phyloP scores from a whole-genome alignment of 306 rosid species.

The Lagenaria siceraria region DNA sequence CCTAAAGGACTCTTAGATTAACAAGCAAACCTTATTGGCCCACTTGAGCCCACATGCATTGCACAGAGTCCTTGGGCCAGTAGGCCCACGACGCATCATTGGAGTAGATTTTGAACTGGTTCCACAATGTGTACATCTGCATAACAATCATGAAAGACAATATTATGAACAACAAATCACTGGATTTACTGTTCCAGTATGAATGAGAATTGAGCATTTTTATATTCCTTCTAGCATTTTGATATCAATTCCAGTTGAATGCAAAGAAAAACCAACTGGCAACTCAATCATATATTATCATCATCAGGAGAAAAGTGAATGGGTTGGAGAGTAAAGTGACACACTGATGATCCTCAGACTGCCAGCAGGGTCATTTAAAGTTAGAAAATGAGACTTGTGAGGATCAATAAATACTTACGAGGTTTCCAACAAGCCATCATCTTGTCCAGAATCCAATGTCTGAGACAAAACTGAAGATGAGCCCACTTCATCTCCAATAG shows the following conservation, averaged over 20 bases:
- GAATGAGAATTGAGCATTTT: not conserved
- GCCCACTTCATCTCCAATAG: slow-evolving; percentile 27
- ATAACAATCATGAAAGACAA: not conserved
- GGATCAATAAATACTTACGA: slow-evolving; percentile 19
- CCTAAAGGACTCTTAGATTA: not conserved
- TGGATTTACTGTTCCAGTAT: not conserved
- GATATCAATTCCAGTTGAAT: not conserved
- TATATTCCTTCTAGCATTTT: not conserved
- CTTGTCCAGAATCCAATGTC: slow-evolving; percentile 31
- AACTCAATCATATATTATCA: not conserved
- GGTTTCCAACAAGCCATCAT: slow-evolving; percentile 35
- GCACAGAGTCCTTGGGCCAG: slow-evolving; percentile 41
- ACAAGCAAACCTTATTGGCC: slow-evolving; percentile 39
- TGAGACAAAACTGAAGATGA: slow-evolving; percentile 19
- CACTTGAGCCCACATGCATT: slow-evolving; percentile 51
- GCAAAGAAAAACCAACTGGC: not conserved
- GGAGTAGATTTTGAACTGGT: slow-evolving; percentile 42
- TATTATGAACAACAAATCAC: not conserved
- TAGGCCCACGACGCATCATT: slow-evolving; percentile 53
- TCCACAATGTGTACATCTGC: slow-evolving; percentile 44
- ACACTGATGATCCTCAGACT: not conserved
- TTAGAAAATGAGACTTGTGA: not conserved
- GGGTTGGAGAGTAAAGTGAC: not conserved
- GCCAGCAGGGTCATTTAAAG: not conserved
- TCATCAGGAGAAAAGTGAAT: not conserved